phyloP scores from a whole-genome alignment of 75 land plant genomes.

The Pinus albicaulis region DNA sequence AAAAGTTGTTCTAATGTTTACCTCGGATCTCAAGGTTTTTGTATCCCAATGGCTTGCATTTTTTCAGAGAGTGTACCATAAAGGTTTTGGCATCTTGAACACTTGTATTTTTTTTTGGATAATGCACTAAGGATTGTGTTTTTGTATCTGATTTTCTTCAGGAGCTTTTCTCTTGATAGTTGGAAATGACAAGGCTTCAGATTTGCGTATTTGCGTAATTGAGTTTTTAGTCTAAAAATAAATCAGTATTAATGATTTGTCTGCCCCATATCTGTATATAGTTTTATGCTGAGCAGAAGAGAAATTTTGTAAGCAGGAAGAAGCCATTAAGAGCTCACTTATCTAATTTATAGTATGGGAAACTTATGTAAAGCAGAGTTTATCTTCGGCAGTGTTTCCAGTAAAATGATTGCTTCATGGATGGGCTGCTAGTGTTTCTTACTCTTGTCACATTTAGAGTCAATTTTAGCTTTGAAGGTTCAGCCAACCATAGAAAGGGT shows the following conservation, averaged over 20 bases:
- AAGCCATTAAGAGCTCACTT: neutral
- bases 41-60: neutral
- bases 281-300: neutral
- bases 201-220: no score
- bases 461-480: neutral
- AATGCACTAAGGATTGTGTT: neutral
- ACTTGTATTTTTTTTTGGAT: no score
- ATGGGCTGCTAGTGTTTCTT: neutral
- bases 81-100: no score
- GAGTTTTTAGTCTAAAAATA: no score
- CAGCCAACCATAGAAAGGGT: neutral
- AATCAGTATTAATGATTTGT: neutral
- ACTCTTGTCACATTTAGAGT: neutral
- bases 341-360: neutral
- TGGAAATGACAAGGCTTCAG: neutral
- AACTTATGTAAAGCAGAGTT: neutral
- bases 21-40: neutral
- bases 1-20: neutral
- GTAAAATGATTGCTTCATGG: neutral
- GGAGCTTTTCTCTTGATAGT: neutral
- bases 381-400: neutral
- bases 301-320: neutral
- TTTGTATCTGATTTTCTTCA: neutral
- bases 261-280: neutral
- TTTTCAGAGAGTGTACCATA: neutral